A percentile compares a stretch with the other conserved stretches of the same genome.
Evolutionary conservation across 2,329 filamentous ascomycete genomes (phyloP).

Genomic region (Neonectria neomacrospora): DNA sequence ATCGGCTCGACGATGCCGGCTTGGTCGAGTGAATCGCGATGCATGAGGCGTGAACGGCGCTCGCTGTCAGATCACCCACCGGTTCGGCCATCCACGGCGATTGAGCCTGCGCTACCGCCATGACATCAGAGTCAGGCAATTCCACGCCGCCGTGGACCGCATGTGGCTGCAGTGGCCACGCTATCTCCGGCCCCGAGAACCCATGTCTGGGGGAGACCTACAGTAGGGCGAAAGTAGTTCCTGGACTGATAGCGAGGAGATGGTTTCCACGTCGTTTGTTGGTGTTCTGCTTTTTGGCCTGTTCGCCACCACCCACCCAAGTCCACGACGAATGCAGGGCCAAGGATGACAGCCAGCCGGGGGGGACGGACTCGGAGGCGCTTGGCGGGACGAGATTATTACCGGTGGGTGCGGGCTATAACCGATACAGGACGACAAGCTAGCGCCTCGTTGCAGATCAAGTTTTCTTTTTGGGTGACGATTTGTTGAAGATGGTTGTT

Average conservation of each 20-base stretch:
- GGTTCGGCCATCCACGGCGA: constrained; percentile 25
- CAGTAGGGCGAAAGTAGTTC: background rate
- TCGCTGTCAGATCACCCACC: constrained; percentile 22
- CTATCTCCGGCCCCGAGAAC: constrained; percentile 8
- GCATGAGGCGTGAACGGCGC: background rate
- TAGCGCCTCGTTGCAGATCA: constrained; percentile 37
- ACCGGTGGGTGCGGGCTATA: constrained; percentile 34
- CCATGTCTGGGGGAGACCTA: background rate
- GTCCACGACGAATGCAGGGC: background rate
- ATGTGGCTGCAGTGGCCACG: constrained; percentile 26
- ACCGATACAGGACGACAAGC: constrained; percentile 28
- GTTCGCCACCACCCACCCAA: background rate
- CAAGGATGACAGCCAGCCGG: background rate
- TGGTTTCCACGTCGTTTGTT: background rate
- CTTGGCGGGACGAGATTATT: constrained; percentile 25
- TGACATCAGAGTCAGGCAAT: constrained; percentile 39
- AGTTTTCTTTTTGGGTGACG: constrained; percentile 25
- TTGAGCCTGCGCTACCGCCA: constrained; percentile 30
- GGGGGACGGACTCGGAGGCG: background rate
- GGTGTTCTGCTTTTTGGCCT: background rate
- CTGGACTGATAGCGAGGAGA: background rate
- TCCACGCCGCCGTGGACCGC: constrained; percentile 30
- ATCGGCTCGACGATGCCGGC: constrained; percentile 32
- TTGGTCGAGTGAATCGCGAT: constrained; percentile 6
- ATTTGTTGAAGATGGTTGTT: constrained; percentile 8